Percentiles rank a stretch among this genome's conserved stretches.
Evolutionary conservation across 805 yeast species (phyloP).

Genomic region (Sugiyamaella lignohabitans): DNA sequence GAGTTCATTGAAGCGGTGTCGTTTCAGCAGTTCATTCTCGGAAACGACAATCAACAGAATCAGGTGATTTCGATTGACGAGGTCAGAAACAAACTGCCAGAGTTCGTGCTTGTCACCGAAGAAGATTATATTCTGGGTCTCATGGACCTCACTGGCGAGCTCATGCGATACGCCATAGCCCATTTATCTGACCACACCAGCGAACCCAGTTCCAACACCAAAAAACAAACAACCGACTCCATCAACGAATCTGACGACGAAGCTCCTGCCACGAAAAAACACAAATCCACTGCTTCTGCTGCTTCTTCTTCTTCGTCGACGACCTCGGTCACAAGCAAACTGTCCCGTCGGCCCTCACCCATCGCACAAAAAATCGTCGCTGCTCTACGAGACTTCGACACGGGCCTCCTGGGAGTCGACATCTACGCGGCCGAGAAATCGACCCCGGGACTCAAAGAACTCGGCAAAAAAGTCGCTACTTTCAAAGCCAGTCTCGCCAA

Average conservation of each 20-base stretch:
- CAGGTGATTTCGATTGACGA: not conserved
- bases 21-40: conserved; percentile 19
- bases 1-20: conserved; percentile 26
- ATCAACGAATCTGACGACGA: not conserved
- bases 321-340: not conserved
- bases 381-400: conserved; percentile 14
- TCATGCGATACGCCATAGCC: conserved; percentile 37
- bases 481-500: conserved; percentile 18
- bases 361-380: conserved; percentile 15
- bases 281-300: not conserved
- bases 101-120: conserved; percentile 13
- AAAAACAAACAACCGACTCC: conserved; percentile 1
- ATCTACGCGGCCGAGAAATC: not conserved
- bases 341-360: conserved; percentile 4
- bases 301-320: not conserved
- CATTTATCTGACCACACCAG: conserved; percentile 16
- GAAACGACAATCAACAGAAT: conserved; percentile 14
- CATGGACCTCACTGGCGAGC: conserved; percentile 39
- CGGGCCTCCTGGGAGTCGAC: conserved; percentile 10
- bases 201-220: not conserved
- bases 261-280: not conserved
- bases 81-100: not conserved
- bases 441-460: conserved; percentile 11
- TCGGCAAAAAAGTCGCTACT: conserved; percentile 15
- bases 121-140: conserved; percentile 38